Conservation (phyloP, 768 basidiomycete genomes). For the Amanita muscaria region DNA sequence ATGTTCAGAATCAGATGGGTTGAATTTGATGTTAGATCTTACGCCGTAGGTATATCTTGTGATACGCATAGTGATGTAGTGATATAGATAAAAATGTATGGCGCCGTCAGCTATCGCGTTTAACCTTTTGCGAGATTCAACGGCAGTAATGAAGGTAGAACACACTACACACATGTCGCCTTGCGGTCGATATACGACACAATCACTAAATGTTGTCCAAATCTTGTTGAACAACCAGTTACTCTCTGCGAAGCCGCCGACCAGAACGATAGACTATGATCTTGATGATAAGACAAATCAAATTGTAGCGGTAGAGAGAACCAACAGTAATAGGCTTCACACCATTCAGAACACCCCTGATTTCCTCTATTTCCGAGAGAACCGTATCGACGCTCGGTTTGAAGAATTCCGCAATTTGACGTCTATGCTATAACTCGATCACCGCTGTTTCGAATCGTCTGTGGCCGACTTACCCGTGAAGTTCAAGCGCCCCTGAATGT, state of each 20-base stretch:
- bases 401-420: constrained; percentile 9
- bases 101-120: constrained; percentile 26
- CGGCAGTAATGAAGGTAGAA: too few species aligned
- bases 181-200: constrained; percentile 3
- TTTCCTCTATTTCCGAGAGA: not conserved
- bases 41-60: constrained; percentile 20
- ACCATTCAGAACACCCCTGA: not conserved
- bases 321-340: not conserved
- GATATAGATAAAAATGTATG: constrained; percentile 21
- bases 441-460: too few species aligned
- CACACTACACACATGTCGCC: constrained; percentile 1
- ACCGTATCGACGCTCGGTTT: constrained; percentile 1
- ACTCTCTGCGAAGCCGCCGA: constrained; percentile 7
- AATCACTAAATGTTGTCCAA: not conserved
- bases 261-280: constrained; percentile 3
- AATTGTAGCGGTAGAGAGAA: not conserved
- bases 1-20: constrained; percentile 16
- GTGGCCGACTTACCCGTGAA: constrained; percentile 19
- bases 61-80: constrained; percentile 18
- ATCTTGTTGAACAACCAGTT: constrained; percentile 4
- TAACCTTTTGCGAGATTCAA: constrained; percentile 13
- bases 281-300: not conserved
- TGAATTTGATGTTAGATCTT: constrained; percentile 13
- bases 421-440: constrained; percentile 3
- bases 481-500: constrained; percentile 31